phyloP scores from a whole-genome alignment of 805 yeast species.

The Hanseniaspora meyeri region DNA sequence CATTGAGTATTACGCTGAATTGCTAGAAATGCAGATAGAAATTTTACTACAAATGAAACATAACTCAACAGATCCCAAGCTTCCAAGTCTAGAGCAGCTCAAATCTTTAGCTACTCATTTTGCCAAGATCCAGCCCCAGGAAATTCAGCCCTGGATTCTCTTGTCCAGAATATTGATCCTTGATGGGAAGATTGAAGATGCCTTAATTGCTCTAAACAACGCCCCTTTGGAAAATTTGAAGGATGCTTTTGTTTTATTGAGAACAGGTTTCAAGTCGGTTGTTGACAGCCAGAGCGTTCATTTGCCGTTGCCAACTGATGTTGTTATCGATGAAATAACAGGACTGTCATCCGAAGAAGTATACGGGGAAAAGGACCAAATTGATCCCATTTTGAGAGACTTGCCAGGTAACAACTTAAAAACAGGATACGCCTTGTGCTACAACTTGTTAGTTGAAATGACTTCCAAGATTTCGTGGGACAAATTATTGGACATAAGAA shows the following conservation, averaged over 20 bases:
- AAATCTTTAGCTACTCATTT: not conserved
- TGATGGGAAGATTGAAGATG: conserved; percentile 55
- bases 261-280: conserved; percentile 16
- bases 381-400: conserved; percentile 48
- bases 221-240: conserved; percentile 67
- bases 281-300: conserved; percentile 36
- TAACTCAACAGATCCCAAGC: not conserved
- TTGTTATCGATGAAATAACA: conserved; percentile 55
- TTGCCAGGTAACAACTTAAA: conserved; percentile 61
- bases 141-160: conserved; percentile 61
- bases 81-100: not conserved
- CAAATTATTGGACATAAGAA: conserved; percentile 42
- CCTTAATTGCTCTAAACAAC: conserved; percentile 59
- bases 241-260: conserved; percentile 44
- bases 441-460: conserved; percentile 50
- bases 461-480: conserved; percentile 69
- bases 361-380: conserved; percentile 49
- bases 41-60: conserved; percentile 1
- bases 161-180: conserved; percentile 53
- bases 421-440: conserved; percentile 44
- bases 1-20: conserved; percentile 12
- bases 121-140: conserved; percentile 62
- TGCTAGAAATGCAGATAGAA: conserved; percentile 6
- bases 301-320: conserved; percentile 66
- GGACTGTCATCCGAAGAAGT: conserved; percentile 54